Evolutionary conservation across 768 basidiomycete species (phyloP), one percentile per base, ranked within the genome.

Genomic region (Mycena rosella): DNA sequence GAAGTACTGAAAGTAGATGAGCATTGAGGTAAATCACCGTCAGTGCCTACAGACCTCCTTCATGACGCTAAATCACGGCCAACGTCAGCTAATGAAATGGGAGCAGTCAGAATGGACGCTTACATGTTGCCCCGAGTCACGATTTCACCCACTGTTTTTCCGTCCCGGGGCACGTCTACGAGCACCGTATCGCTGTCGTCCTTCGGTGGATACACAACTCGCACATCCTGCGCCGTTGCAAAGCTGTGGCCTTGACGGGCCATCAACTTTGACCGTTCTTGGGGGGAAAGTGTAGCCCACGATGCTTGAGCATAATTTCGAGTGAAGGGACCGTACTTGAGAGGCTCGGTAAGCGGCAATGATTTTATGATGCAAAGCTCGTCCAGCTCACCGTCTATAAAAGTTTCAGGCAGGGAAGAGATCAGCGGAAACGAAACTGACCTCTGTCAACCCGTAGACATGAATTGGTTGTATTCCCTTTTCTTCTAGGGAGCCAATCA

Each of bases 231-330:
- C 9, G 94, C 89, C 0, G 92, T 94, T 4, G 89, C 88, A 74
- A 93, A 96, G 14, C 86, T 84, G 65, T 92, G 88, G 3, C 95
- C 96, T 77, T 96, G 95, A 30, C 93, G 88, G 6, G 95, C 94
- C 80, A 92, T 87, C 24, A 89, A 75, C 69, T 88, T 88, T 40
- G 92, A 87, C 22, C 94, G 88, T 36, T 94, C 86, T 56, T 88
- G 85, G 10, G 87, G 72, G 14, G 88, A 80, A 1, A 95, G 76
- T 1, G 76, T 75, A 8, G 74, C 65, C 93, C 93, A 95, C 14
- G 80, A 81, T 0, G 86, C 81, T 71, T 93, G 91, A n/a, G 84
- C 79, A 72, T 93, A 95, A 70, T 87, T 89, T 34, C 91, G 87
- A 3, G 92, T 95, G 76, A 91, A 92, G 0, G 95, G 95, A 0